These are phyloP conservation scores for Cytospora schulzeri DNA, from an alignment of 2,329 filamentous ascomycete genomes.

Conservation along the genomic window DNA sequence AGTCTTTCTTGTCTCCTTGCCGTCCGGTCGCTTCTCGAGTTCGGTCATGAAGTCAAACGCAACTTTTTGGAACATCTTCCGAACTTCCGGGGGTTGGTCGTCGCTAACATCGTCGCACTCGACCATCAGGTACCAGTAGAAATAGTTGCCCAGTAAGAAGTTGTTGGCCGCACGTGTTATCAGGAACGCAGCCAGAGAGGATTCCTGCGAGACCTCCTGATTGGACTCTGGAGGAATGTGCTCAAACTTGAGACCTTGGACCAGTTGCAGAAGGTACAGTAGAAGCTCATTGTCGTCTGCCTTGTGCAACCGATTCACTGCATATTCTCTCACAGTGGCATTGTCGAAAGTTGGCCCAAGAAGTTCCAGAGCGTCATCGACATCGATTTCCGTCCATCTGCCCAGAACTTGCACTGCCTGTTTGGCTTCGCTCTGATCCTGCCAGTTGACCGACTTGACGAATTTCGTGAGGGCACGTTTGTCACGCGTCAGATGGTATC, in stretches of 20 bases:
- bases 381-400: slow-evolving; percentile 95
- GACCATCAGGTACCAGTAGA: slow-evolving; percentile 99
- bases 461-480: slow-evolving; percentile 95
- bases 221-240: slow-evolving; percentile 66
- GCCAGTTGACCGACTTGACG: slow-evolving; percentile 96
- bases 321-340: slow-evolving; percentile 83
- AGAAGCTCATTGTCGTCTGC: slow-evolving; percentile 90
- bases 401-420: slow-evolving; percentile 88
- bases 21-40: slow-evolving; percentile 70
- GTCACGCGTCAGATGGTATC: slow-evolving; percentile 89
- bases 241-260: slow-evolving; percentile 95
- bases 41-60: slow-evolving; percentile 96
- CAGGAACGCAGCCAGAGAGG: slow-evolving; percentile 85
- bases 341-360: slow-evolving; percentile 93
- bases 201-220: slow-evolving; percentile 69
- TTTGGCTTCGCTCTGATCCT: slow-evolving; percentile 78
- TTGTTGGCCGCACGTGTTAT: slow-evolving; percentile 86
- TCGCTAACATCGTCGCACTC: slow-evolving; percentile 86
- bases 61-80: slow-evolving; percentile 87
- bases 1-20: slow-evolving; percentile 72
- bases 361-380: slow-evolving; percentile 93
- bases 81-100: slow-evolving; percentile 73
- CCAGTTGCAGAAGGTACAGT: slow-evolving; percentile 88
- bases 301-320: slow-evolving; percentile 87
- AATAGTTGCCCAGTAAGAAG: slow-evolving; percentile 88